Evolutionary conservation across 306 rosid species (phyloP).

Genomic region (Dryas drummondii): DNA sequence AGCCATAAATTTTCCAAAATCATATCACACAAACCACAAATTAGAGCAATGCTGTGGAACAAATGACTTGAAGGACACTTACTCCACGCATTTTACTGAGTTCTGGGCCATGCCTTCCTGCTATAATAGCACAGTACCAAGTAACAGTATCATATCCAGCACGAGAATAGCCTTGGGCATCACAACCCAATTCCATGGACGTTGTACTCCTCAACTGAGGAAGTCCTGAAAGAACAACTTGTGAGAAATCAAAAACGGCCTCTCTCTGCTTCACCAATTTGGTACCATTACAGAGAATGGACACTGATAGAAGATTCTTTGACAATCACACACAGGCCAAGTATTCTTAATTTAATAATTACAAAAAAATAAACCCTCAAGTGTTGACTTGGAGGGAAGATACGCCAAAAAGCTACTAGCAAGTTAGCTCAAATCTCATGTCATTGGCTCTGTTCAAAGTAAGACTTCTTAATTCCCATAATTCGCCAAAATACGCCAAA

Average conservation of each 20-base stretch:
- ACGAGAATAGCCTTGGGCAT: slow-evolving; percentile 84
- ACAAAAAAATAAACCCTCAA: too few species aligned
- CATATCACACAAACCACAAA: background rate
- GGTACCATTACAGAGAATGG: background rate
- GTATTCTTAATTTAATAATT: too few species aligned
- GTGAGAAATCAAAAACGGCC: slow-evolving; percentile 2
- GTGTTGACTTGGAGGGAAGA: too few species aligned
- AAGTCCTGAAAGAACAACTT: slow-evolving; percentile 50
- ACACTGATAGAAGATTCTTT: too few species aligned
- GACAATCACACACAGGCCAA: too few species aligned
- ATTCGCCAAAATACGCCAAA: too few species aligned
- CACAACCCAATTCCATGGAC: slow-evolving; percentile 91
- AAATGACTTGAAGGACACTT: slow-evolving; percentile 34
- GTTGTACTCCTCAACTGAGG: slow-evolving; percentile 72
- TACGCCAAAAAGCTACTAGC: too few species aligned
- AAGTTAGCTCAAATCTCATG: too few species aligned
- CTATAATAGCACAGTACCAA: slow-evolving; percentile 91
- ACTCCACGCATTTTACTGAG: slow-evolving; percentile 89
- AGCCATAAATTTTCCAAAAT: background rate
- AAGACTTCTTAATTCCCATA: too few species aligned
- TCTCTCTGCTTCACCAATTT: background rate
- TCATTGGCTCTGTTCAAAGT: too few species aligned
- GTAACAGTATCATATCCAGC: slow-evolving; percentile 70
- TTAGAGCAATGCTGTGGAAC: slow-evolving; percentile 12
- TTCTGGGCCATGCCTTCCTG: slow-evolving; percentile 72